Evolutionary conservation across 441 rosid genomes (phyloP).

Genomic region (Pelargonium australe): DNA sequence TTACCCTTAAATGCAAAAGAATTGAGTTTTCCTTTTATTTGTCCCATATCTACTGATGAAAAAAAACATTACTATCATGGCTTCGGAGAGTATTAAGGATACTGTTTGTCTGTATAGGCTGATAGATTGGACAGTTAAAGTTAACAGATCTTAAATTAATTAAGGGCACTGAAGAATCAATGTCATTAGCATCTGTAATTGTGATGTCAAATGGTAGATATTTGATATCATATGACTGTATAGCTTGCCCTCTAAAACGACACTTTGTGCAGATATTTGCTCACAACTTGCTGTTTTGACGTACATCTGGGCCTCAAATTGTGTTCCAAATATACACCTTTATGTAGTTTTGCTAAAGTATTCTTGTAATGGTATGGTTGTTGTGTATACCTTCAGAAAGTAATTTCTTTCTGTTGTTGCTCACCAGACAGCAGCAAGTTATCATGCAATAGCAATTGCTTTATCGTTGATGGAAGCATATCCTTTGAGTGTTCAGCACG

Average conservation of each 20-base stretch:
- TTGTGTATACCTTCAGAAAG: neutral
- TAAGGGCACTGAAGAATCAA: neutral
- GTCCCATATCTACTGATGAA: neutral
- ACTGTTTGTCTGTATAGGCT: neutral
- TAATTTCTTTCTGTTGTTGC: neutral
- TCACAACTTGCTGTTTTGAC: too few species aligned
- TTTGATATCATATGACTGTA: neutral
- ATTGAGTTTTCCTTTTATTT: too few species aligned
- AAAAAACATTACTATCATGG: neutral
- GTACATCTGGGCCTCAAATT: too few species aligned
- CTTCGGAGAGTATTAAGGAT: too few species aligned
- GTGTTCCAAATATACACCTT: too few species aligned
- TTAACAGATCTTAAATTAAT: neutral
- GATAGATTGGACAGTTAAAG: too few species aligned
- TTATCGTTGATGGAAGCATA: conserved; percentile 73
- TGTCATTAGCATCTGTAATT: neutral
- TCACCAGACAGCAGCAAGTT: conserved; percentile 73
- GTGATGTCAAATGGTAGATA: conserved; percentile 11
- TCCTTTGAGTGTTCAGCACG: conserved; percentile 75
- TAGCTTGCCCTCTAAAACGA: too few species aligned
- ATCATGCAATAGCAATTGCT: conserved; percentile 86
- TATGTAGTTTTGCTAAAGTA: too few species aligned
- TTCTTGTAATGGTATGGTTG: too few species aligned
- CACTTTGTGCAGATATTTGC: too few species aligned
- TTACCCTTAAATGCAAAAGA: neutral